These are phyloP conservation scores for Pinus taeda DNA, from an alignment of 75 land plant genomes.

Conservation along the genomic window DNA sequence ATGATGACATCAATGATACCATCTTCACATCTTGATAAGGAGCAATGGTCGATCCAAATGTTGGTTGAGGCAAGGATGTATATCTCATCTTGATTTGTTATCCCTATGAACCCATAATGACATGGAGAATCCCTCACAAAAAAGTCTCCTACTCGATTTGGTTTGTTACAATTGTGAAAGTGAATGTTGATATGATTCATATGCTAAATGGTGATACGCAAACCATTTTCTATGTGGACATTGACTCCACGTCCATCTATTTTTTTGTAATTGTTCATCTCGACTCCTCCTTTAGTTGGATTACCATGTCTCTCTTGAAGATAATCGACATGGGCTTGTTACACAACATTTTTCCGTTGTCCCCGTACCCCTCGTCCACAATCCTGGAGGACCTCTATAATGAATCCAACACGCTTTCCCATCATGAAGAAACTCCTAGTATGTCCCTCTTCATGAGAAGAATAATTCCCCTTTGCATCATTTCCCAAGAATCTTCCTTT, in stretches of 20 bases:
- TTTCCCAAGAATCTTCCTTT: too few relatives aligned
- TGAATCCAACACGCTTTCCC: too few relatives aligned
- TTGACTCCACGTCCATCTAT: conserved; percentile 24
- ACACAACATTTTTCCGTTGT: too few relatives aligned
- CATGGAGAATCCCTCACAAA: conserved; percentile 5
- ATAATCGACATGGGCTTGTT: conserved; percentile 27
- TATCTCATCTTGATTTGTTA: conserved; percentile 30
- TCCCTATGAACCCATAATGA: conserved; percentile 8
- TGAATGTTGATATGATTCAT: conserved; percentile 23
- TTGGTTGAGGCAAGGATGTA: conserved; percentile 18
- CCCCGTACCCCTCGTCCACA: too few relatives aligned
- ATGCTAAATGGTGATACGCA: conserved; percentile 16
- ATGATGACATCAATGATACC: conserved; percentile 27
- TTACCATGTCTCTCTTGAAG: conserved; percentile 22
- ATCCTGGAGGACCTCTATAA: too few relatives aligned
- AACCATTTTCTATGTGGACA: conserved; percentile 18
- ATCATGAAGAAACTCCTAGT: too few relatives aligned
- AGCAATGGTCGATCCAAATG: conserved; percentile 39
- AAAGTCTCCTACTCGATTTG: conserved; percentile 2
- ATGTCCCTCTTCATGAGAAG: too few relatives aligned
- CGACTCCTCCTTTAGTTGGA: conserved; percentile 20
- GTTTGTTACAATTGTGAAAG: conserved; percentile 19
- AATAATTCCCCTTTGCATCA: too few relatives aligned
- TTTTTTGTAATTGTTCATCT: conserved; percentile 21
- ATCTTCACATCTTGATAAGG: conserved; percentile 13